Percentiles rank a stretch among this genome's conserved stretches.
These are phyloP conservation scores for Cryptococcus deneoformans DNA, from an alignment of 1,284 basidiomycete species.

Conservation along the genomic window DNA sequence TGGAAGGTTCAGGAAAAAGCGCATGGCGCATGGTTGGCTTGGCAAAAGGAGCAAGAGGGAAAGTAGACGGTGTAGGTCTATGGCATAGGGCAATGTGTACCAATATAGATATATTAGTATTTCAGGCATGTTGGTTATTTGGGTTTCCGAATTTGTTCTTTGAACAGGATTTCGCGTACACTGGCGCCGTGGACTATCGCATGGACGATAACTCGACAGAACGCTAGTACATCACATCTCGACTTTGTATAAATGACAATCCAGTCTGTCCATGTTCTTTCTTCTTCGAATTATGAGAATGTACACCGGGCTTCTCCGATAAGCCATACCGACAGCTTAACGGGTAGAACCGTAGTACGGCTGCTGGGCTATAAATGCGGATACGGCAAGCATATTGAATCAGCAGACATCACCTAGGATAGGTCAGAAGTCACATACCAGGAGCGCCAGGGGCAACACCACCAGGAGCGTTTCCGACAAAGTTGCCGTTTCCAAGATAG, in stretches of 20 bases:
- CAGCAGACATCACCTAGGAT: not conserved
- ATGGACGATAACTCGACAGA: no score
- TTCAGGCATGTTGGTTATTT: not conserved
- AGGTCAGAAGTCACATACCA: slow-evolving; percentile 1
- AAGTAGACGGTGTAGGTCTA: not conserved
- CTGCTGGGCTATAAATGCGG: slow-evolving; percentile 15
- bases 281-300: no score
- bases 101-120: not conserved
- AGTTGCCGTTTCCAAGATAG: slow-evolving; percentile 49
- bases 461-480: slow-evolving; percentile 24
- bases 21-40: slow-evolving; percentile 62
- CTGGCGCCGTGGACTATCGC: no score
- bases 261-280: no score
- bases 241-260: no score
- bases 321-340: not conserved
- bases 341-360: slow-evolving; percentile 30
- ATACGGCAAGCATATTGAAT: not conserved
- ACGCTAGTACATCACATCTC: no score
- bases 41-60: slow-evolving; percentile 19
- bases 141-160: not conserved
- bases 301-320: no score
- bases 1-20: slow-evolving; percentile 71
- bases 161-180: no score
- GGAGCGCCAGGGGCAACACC: not conserved
- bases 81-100: no score